These are phyloP conservation scores for Paraconiothyrium brasiliense DNA, from an alignment of 2,329 filamentous ascomycete genomes.

Conservation along the genomic window DNA sequence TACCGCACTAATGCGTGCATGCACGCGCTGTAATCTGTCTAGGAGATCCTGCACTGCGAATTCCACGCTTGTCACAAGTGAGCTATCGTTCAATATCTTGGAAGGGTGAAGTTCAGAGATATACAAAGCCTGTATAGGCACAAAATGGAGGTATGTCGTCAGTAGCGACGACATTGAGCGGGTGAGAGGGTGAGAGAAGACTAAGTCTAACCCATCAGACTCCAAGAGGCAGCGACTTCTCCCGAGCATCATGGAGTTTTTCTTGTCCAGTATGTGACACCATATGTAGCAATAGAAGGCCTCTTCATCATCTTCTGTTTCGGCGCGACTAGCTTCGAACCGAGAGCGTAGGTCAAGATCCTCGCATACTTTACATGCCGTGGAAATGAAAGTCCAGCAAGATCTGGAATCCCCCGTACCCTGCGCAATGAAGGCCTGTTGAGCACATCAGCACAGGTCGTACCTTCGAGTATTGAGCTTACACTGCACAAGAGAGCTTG, in stretches of 20 bases:
- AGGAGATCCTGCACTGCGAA: constrained; percentile 25
- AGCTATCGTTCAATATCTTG: constrained; percentile 25
- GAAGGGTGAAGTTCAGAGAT: constrained; percentile 26
- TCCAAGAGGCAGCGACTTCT: constrained; percentile 28
- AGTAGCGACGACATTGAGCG: constrained; percentile 22
- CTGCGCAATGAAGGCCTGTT: constrained; percentile 29
- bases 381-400: constrained; percentile 32
- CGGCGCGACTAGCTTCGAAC: constrained; percentile 19
- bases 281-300: constrained; percentile 32
- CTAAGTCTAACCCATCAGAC: constrained; percentile 26
- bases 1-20: constrained; percentile 25
- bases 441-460: background rate
- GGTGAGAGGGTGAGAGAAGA: constrained; percentile 23
- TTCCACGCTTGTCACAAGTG: constrained; percentile 22
- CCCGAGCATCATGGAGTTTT: constrained; percentile 33
- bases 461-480: constrained; percentile 17
- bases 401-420: constrained; percentile 27
- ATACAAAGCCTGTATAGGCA: constrained; percentile 28
- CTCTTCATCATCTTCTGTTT: constrained; percentile 27
- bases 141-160: constrained; percentile 29
- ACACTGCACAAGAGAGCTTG: constrained; percentile 33
- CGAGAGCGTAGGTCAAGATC: constrained; percentile 28
- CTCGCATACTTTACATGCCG: constrained; percentile 31
- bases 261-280: constrained; percentile 37
- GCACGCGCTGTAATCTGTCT: constrained; percentile 23